These are phyloP conservation scores for Fusarium sp. DNA, from an alignment of 2,329 filamentous ascomycete species.

Conservation along the genomic window DNA sequence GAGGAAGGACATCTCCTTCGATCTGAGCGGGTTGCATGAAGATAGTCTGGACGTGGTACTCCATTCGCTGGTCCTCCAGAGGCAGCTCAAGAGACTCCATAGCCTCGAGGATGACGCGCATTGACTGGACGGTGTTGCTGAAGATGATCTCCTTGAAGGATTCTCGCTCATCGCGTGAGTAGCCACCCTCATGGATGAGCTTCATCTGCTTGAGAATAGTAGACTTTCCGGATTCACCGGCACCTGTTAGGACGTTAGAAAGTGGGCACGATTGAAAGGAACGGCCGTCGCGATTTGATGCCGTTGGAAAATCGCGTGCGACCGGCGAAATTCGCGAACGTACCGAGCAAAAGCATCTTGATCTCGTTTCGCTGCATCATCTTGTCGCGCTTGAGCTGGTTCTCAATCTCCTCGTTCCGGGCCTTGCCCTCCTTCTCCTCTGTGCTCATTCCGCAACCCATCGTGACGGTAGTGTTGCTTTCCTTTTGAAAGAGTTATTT, in stretches of 20 bases:
- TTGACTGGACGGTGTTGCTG: conserved; percentile 77
- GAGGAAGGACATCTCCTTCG: conserved; percentile 92
- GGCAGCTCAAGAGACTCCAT: conserved; percentile 82
- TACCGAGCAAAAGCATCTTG: conserved; percentile 99
- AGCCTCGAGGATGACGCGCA: conserved; percentile 77
- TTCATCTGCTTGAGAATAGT: conserved; percentile 99
- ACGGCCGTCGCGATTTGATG: neutral
- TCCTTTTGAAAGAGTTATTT: conserved; percentile 35
- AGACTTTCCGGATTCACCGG: conserved; percentile 94
- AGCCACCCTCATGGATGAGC: conserved; percentile 98
- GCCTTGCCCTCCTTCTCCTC: conserved; percentile 99
- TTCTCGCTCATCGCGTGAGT: conserved; percentile 87
- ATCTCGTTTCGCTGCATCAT: conserved; percentile 99
- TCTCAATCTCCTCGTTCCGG: conserved; percentile 99
- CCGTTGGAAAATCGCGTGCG: neutral
- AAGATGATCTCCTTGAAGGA: conserved; percentile 80
- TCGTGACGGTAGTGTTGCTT: conserved; percentile 69
- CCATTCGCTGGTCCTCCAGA: conserved; percentile 90
- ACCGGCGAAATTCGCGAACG: conserved; percentile 24
- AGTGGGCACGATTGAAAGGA: neutral
- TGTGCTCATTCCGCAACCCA: conserved; percentile 99
- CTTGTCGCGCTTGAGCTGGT: conserved; percentile 98
- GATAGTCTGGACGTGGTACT: conserved; percentile 98
- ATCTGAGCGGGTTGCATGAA: conserved; percentile 99
- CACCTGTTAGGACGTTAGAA: conserved; percentile 70